phyloP scores from a whole-genome alignment of 306 rosid genomes.

The Trifolium fragiferum region DNA sequence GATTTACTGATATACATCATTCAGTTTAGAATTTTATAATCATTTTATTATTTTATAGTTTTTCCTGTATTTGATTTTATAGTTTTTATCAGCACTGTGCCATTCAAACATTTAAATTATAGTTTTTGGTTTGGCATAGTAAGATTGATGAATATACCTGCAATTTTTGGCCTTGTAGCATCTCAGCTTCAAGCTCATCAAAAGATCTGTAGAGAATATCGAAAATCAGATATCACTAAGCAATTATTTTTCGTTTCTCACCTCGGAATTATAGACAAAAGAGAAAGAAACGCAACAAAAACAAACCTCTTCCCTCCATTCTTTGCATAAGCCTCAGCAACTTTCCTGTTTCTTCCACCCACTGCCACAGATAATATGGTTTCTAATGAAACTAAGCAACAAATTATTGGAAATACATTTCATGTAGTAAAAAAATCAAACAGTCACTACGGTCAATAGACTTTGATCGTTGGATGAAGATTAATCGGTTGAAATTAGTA shows the following conservation, averaged over 20 bases:
- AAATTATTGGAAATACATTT: background rate
- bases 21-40: background rate
- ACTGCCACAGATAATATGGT: conserved; percentile 56
- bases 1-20: background rate
- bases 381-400: conserved; percentile 30
- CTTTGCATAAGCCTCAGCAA: conserved; percentile 92
- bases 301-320: conserved; percentile 77
- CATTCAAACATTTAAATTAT: conserved; percentile 3
- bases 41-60: background rate
- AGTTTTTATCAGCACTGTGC: too few relatives aligned
- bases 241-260: background rate
- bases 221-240: conserved; percentile 17
- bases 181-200: conserved; percentile 91
- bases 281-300: conserved; percentile 19
- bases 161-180: conserved; percentile 95
- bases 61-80: too few relatives aligned
- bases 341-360: conserved; percentile 98
- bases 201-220: conserved; percentile 65
- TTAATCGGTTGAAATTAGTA: background rate
- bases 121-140: background rate
- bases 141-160: conserved; percentile 61
- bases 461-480: background rate
- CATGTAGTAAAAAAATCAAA: background rate
- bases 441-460: background rate
- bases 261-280: conserved; percentile 35